phyloP scores from a whole-genome alignment of 345 rosid species.

The Pseudoturritis turrita region DNA sequence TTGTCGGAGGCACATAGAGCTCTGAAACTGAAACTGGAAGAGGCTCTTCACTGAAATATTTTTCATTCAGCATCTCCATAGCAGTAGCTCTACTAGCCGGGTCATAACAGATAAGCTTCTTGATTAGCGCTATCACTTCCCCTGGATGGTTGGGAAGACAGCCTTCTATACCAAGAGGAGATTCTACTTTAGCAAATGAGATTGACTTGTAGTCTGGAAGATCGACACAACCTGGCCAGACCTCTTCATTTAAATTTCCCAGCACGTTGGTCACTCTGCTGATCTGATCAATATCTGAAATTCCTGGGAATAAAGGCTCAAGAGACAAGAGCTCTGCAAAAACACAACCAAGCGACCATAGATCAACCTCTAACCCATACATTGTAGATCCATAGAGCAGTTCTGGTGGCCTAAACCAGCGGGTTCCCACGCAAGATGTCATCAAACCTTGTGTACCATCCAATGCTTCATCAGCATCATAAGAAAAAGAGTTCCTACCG shows the following conservation, averaged over 20 bases:
- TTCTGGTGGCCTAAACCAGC: conserved; percentile 97
- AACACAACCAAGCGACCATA: conserved; percentile 91
- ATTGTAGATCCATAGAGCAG: conserved; percentile 81
- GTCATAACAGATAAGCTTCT: conserved; percentile 73
- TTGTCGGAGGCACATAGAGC: conserved; percentile 58
- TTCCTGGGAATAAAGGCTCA: conserved; percentile 80
- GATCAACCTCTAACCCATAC: conserved; percentile 78
- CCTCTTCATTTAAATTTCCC: conserved; percentile 76
- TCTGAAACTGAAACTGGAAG: conserved; percentile 63
- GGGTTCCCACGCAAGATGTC: conserved; percentile 92
- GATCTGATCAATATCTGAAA: conserved; percentile 88
- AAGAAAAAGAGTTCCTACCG: conserved; percentile 47
- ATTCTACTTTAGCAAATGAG: conserved; percentile 70
- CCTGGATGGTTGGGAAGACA: conserved; percentile 44
- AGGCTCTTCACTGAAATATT: conserved; percentile 69
- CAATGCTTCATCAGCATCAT: conserved; percentile 52
- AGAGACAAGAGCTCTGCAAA: conserved; percentile 77
- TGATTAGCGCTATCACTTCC: conserved; percentile 60
- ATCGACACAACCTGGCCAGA: conserved; percentile 65
- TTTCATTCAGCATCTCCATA: conserved; percentile 66
- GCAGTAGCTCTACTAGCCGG: conserved; percentile 75
- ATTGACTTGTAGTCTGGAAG: conserved; percentile 81
- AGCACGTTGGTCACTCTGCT: conserved; percentile 57
- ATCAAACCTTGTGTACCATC: conserved; percentile 47
- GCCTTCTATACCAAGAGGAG: conserved; percentile 60